These are phyloP conservation scores for Saposhnikovia divaricata DNA, from an alignment of 129 eudicot species.

Conservation along the genomic window DNA sequence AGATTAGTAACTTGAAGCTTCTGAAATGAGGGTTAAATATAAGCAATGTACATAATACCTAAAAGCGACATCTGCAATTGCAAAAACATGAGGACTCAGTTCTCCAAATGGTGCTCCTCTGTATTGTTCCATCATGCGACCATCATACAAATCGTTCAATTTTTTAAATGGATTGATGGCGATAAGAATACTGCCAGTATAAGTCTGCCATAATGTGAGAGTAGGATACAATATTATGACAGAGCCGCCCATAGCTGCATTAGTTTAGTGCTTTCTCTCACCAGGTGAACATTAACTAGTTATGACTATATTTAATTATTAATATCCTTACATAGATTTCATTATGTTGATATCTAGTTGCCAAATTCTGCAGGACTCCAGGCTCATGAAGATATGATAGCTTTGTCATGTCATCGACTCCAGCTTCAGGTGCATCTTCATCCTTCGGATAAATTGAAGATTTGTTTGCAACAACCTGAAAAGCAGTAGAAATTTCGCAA, in stretches of 20 bases:
- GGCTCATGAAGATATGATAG: slow-evolving; percentile 34
- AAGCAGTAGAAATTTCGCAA: neutral
- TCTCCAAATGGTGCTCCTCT: slow-evolving; percentile 32
- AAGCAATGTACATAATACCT: slow-evolving; percentile 12
- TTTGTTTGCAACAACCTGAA: slow-evolving; percentile 16
- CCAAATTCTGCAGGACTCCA: slow-evolving; percentile 30
- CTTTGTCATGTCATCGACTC: slow-evolving; percentile 32
- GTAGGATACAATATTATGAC: slow-evolving; percentile 11
- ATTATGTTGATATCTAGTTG: slow-evolving; percentile 27
- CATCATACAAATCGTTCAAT: slow-evolving; percentile 29
- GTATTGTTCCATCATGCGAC: slow-evolving; percentile 34
- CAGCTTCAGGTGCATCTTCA: slow-evolving; percentile 21
- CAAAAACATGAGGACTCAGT: slow-evolving; percentile 31
- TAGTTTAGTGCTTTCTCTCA: slow-evolving; percentile 10
- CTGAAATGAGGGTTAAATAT: neutral
- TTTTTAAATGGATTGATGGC: slow-evolving; percentile 32
- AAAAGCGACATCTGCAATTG: slow-evolving; percentile 30
- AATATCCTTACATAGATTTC: slow-evolving; percentile 26
- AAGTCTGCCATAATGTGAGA: slow-evolving; percentile 25
- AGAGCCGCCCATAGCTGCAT: slow-evolving; percentile 8
- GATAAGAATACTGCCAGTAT: slow-evolving; percentile 24
- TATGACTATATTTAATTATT: neutral
- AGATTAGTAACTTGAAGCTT: neutral
- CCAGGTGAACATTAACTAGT: slow-evolving; percentile 11
- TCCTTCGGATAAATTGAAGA: slow-evolving; percentile 25